Conservation (phyloP, 2,329 filamentous ascomycete genomes). For the Dothidotthia symphoricarpi region DNA sequence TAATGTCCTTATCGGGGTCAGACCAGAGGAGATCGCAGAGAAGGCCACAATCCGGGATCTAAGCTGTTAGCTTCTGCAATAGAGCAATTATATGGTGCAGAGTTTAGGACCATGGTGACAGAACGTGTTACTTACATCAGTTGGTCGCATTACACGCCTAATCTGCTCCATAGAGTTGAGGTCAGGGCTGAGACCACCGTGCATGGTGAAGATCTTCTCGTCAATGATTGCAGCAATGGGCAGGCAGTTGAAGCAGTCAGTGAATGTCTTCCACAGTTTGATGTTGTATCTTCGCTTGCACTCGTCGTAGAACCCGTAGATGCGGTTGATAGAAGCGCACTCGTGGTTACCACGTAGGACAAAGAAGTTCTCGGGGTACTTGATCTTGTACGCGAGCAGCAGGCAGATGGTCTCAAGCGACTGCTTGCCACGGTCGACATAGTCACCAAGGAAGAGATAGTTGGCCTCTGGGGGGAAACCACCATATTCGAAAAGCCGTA, state of each 20-base stretch:
- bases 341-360: slow-evolving; percentile 98
- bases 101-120: no score
- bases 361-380: slow-evolving; percentile 99
- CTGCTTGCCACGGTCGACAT: slow-evolving; percentile 98
- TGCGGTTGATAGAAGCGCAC: slow-evolving; percentile 97
- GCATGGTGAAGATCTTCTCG: slow-evolving; percentile 99
- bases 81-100: slow-evolving; percentile 8
- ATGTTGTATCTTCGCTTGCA: slow-evolving; percentile 99
- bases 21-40: slow-evolving; percentile 98
- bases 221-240: slow-evolving; percentile 98
- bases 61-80: slow-evolving; percentile 41
- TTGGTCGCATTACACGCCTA: slow-evolving; percentile 95
- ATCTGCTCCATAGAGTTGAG: slow-evolving; percentile 99
- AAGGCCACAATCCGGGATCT: slow-evolving; percentile 97
- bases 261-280: slow-evolving; percentile 99
- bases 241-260: slow-evolving; percentile 98
- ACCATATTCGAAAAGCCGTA: slow-evolving; percentile 96
- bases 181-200: slow-evolving; percentile 94
- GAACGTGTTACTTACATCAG: slow-evolving; percentile 72
- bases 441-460: slow-evolving; percentile 98
- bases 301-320: slow-evolving; percentile 99
- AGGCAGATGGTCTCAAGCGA: slow-evolving; percentile 98
- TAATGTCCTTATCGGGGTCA: slow-evolving; percentile 98
- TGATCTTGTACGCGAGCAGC: slow-evolving; percentile 98
- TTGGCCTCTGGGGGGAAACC: slow-evolving; percentile 98